These are phyloP conservation scores for Candida bentonensis DNA, from an alignment of 805 yeast genomes.

Conservation along the genomic window DNA sequence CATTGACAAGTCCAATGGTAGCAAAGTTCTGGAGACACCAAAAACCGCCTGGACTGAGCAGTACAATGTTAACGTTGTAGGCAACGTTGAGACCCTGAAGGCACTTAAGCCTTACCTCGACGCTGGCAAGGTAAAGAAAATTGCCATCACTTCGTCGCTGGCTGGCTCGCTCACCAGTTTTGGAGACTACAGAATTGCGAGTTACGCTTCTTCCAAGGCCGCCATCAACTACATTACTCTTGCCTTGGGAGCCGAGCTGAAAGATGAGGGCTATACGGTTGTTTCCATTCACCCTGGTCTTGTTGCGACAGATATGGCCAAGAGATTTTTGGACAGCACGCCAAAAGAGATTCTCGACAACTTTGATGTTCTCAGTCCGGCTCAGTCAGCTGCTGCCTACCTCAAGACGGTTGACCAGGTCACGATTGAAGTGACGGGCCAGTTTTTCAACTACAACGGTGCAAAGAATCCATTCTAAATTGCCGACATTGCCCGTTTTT, in stretches of 20 bases:
- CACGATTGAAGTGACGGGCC: neutral
- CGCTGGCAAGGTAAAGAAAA: constrained; percentile 12
- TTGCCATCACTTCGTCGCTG: constrained; percentile 17
- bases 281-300: constrained; percentile 27
- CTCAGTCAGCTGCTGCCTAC: neutral
- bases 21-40: constrained; percentile 1
- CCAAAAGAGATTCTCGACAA: neutral
- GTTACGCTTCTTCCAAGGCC: constrained; percentile 27
- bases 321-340: neutral
- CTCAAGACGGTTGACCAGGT: neutral
- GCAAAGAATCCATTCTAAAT: no score
- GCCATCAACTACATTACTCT: constrained; percentile 23
- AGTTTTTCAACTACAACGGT: constrained; percentile 6
- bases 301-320: constrained; percentile 25
- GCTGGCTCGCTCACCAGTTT: constrained; percentile 16
- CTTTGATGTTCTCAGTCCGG: neutral
- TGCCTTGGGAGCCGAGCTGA: constrained; percentile 18
- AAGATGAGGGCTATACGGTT: constrained; percentile 17
- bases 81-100: constrained; percentile 14
- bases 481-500: no score
- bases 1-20: constrained; percentile 4
- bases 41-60: constrained; percentile 7
- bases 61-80: constrained; percentile 14
- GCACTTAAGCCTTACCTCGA: constrained; percentile 15
- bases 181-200: constrained; percentile 10